Conservation (phyloP, 331 rosid genomes). For the Arachis monticola region DNA sequence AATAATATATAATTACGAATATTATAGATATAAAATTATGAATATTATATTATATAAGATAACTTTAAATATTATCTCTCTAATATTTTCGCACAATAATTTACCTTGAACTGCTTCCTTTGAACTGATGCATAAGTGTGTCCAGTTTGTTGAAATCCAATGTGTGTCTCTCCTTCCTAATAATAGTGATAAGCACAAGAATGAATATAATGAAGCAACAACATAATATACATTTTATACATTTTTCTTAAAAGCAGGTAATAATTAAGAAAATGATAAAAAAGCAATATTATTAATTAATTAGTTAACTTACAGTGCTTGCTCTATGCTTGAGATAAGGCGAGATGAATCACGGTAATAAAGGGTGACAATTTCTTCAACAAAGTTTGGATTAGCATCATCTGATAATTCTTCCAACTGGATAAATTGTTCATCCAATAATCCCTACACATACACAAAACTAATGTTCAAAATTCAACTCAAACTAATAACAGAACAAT, state of each 20-base stretch:
- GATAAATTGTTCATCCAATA: constrained; percentile 83
- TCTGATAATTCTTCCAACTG: constrained; percentile 89
- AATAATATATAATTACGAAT: no score
- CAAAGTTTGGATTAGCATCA: constrained; percentile 89
- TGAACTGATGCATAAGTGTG: constrained; percentile 81
- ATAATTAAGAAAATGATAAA: not conserved
- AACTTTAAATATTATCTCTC: no score
- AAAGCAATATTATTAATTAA: not conserved
- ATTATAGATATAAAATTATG: no score
- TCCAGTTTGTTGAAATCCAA: constrained; percentile 77
- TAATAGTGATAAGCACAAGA: not conserved
- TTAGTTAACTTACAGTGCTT: constrained; percentile 65
- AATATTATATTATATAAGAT: no score
- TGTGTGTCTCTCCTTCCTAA: constrained; percentile 66
- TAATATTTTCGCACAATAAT: no score
- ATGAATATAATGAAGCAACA: not conserved
- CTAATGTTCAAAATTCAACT: not conserved
- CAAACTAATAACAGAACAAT: not conserved
- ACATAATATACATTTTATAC: not conserved
- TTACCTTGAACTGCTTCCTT: constrained; percentile 97
- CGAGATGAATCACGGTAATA: constrained; percentile 79
- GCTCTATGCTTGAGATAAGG: constrained; percentile 69
- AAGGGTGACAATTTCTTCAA: constrained; percentile 83
- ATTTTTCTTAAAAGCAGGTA: not conserved
- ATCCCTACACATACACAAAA: constrained; percentile 53